phyloP scores from a whole-genome alignment of 2,329 filamentous ascomycete genomes.

The Exophiala lecanii-corni region DNA sequence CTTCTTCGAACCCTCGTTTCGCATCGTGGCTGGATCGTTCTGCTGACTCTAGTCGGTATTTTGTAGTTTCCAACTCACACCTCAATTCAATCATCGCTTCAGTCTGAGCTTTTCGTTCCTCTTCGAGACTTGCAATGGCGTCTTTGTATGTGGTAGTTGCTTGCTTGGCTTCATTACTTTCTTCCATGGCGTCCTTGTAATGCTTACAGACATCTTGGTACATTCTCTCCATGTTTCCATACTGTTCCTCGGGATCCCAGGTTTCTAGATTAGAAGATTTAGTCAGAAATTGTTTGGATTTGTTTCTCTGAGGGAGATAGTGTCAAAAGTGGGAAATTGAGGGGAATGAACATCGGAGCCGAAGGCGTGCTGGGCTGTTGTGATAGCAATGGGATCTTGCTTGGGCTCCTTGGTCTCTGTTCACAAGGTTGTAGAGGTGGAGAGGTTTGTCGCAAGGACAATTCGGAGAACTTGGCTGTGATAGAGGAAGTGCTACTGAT shows the following conservation, averaged over 20 bases:
- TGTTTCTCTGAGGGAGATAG: constrained; percentile 32
- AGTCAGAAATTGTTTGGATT: constrained; percentile 56
- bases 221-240: constrained; percentile 71
- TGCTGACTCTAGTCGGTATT: constrained; percentile 46
- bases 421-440: constrained; percentile 8
- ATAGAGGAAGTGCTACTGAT: constrained; percentile 12
- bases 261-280: constrained; percentile 72
- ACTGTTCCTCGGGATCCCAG: constrained; percentile 73
- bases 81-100: constrained; percentile 54
- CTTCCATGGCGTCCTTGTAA: constrained; percentile 63
- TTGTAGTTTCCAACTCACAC: constrained; percentile 62
- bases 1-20: constrained; percentile 48
- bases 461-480: constrained; percentile 25
- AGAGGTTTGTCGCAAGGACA: constrained; percentile 26
- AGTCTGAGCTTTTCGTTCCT: constrained; percentile 46
- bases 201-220: constrained; percentile 68
- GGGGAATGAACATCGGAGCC: constrained; percentile 29
- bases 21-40: constrained; percentile 50
- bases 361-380: constrained; percentile 30
- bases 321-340: constrained; percentile 31
- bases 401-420: constrained; percentile 20
- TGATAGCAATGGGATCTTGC: constrained; percentile 21
- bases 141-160: constrained; percentile 68
- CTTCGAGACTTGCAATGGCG: constrained; percentile 59
- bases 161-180: constrained; percentile 68